phyloP scores from a whole-genome alignment of 2,329 filamentous ascomycete genomes.

The Corniculantispora saksenae region DNA sequence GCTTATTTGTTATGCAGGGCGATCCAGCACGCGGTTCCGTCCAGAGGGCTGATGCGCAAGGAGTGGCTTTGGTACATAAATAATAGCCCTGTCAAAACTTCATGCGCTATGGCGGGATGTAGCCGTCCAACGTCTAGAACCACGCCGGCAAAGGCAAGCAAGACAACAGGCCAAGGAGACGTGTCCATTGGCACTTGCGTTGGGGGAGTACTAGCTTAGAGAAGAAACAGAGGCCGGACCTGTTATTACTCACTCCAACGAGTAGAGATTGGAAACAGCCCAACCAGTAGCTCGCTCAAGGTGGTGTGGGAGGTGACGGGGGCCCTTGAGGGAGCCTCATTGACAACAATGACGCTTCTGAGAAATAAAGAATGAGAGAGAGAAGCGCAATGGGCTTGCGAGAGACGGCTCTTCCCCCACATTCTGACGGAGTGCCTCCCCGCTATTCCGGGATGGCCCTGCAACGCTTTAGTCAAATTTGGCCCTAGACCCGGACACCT shows the following conservation, averaged over 20 bases:
- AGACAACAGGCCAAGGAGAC: neutral
- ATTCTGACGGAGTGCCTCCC: conserved; percentile 6
- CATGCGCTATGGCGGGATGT: neutral
- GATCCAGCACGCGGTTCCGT: neutral
- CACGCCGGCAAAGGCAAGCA: neutral
- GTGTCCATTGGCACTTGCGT: neutral
- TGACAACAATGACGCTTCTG: neutral
- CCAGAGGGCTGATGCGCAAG: neutral
- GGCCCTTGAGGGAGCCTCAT: neutral
- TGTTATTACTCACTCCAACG: neutral
- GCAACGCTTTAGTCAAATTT: conserved; percentile 2
- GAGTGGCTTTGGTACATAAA: neutral
- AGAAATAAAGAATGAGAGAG: neutral
- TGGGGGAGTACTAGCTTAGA: neutral
- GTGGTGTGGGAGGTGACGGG: neutral
- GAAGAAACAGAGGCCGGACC: neutral
- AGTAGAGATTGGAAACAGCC: neutral
- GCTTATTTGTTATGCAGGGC: neutral
- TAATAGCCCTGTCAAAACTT: too few relatives aligned
- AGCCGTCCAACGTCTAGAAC: neutral
- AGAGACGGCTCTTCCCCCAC: neutral
- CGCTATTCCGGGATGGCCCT: neutral
- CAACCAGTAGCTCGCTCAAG: neutral
- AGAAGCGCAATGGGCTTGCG: neutral
- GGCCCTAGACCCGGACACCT: neutral